phyloP scores from a whole-genome alignment of 768 basidiomycete genomes.

The Terana coerulea region DNA sequence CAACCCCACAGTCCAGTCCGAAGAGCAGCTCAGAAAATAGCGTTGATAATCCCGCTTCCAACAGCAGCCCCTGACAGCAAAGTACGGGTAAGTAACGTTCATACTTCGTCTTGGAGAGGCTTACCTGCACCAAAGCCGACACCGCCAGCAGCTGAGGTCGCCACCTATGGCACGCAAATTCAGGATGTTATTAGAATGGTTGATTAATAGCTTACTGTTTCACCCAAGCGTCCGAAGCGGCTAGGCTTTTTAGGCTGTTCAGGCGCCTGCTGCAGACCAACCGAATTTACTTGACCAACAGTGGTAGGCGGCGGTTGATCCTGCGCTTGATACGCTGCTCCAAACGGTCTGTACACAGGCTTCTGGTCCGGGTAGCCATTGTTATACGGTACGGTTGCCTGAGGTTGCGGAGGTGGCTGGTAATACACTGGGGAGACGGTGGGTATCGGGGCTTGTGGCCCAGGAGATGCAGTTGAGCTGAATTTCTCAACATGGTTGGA shows the following conservation, averaged over 20 bases:
- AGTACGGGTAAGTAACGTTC: slow-evolving; percentile 26
- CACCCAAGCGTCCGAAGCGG: slow-evolving; percentile 53
- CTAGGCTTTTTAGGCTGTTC: slow-evolving; percentile 44
- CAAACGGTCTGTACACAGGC: slow-evolving; percentile 34
- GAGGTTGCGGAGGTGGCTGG: slow-evolving; percentile 17
- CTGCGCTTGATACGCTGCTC: slow-evolving; percentile 32
- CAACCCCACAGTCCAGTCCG: background rate
- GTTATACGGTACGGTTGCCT: slow-evolving; percentile 16
- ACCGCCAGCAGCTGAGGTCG: slow-evolving; percentile 49
- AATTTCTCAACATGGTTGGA: slow-evolving; percentile 69
- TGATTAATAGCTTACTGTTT: slow-evolving; percentile 43
- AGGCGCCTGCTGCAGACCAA: slow-evolving; percentile 41
- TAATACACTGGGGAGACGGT: slow-evolving; percentile 9
- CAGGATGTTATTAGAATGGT: background rate
- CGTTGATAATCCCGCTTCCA: slow-evolving; percentile 44
- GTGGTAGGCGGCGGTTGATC: slow-evolving; percentile 29
- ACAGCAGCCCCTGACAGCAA: slow-evolving; percentile 42
- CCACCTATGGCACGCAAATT: slow-evolving; percentile 24
- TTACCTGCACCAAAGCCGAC: slow-evolving; percentile 74
- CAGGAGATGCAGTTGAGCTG: slow-evolving; percentile 17
- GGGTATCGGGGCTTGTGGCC: slow-evolving; percentile 18
- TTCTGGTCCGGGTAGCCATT: slow-evolving; percentile 21
- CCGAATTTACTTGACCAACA: slow-evolving; percentile 17
- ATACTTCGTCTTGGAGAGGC: slow-evolving; percentile 23
- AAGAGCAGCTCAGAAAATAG: slow-evolving; percentile 39